These are phyloP conservation scores for Prototheca wickerhamii DNA, from an alignment of 163 green algal genomes.

Conservation along the genomic window DNA sequence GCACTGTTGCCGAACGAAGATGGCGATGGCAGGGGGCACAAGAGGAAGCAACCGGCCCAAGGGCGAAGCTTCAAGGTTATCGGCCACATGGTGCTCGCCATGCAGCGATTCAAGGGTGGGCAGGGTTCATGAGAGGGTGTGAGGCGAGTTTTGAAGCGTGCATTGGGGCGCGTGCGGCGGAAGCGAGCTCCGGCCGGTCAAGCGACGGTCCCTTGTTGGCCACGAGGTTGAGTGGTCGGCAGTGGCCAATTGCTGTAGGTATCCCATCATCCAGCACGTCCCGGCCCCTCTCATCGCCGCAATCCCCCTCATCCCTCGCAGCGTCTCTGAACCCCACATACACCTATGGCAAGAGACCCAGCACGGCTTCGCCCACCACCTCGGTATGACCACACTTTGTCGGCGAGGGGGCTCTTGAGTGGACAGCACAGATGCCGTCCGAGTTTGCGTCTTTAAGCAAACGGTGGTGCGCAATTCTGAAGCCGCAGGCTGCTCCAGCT, in stretches of 20 bases:
- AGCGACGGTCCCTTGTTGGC: no score
- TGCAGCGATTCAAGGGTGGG: slow-evolving; percentile 18
- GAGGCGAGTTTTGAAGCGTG: neutral
- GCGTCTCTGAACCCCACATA: slow-evolving; percentile 20
- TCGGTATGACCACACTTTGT: neutral
- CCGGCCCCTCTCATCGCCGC: no score
- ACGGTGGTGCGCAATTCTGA: neutral
- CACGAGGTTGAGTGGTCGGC: neutral
- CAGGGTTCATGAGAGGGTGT: neutral
- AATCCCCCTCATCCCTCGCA: neutral
- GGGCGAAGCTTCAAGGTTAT: slow-evolving; percentile 11
- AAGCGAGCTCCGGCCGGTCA: no score
- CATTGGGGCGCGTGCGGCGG: no score
- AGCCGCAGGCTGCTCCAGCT: neutral
- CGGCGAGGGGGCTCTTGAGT: no score
- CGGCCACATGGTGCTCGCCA: slow-evolving; percentile 17
- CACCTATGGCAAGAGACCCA: slow-evolving; percentile 10
- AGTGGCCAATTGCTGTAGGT: neutral
- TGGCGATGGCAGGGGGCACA: neutral
- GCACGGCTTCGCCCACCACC: neutral
- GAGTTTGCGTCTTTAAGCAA: neutral
- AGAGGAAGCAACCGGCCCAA: neutral
- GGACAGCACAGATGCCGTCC: neutral
- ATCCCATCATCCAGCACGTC: neutral
- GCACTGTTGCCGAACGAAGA: neutral